Percentiles rank a stretch among this genome's conserved stretches.
Conservation (phyloP, 2,329 filamentous ascomycete genomes). For the Venturia oleaginea region DNA sequence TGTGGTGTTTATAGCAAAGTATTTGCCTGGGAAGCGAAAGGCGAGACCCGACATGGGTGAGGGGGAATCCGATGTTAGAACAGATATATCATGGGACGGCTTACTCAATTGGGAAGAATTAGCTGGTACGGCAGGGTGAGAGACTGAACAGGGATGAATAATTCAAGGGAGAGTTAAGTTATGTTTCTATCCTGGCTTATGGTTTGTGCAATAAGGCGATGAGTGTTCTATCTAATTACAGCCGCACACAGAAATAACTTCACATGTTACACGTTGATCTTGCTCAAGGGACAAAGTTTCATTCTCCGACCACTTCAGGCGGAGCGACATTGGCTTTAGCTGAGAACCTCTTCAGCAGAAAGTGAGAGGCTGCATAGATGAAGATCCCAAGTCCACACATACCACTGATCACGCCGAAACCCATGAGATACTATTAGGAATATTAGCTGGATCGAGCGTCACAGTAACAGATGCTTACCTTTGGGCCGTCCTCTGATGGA, state of each 20-base stretch:
- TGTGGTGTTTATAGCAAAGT: too few species aligned
- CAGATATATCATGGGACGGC: too few species aligned
- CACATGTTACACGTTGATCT: background rate
- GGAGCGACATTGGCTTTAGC: background rate
- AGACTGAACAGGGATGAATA: too few species aligned
- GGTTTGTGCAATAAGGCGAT: too few species aligned
- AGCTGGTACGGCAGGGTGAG: too few species aligned
- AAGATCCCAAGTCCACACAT: constrained; percentile 25
- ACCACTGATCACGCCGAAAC: constrained; percentile 31
- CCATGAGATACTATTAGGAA: constrained; percentile 33
- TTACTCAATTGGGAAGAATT: too few species aligned
- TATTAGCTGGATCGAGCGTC: background rate
- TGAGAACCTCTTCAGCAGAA: constrained; percentile 19
- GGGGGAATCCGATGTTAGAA: too few species aligned
- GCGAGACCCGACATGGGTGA: too few species aligned
- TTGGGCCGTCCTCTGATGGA: constrained; percentile 39
- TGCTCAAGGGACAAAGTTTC: background rate
- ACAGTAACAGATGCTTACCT: constrained; percentile 17
- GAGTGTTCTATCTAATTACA: background rate
- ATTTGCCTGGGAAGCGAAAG: too few species aligned
- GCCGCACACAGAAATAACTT: background rate
- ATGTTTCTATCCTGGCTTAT: too few species aligned
- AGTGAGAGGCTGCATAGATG: constrained; percentile 22
- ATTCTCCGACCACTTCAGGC: background rate
- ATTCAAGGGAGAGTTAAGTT: too few species aligned